Conservation (phyloP, 2,329 filamentous ascomycete genomes). For the Fusarium annulatum region DNA sequence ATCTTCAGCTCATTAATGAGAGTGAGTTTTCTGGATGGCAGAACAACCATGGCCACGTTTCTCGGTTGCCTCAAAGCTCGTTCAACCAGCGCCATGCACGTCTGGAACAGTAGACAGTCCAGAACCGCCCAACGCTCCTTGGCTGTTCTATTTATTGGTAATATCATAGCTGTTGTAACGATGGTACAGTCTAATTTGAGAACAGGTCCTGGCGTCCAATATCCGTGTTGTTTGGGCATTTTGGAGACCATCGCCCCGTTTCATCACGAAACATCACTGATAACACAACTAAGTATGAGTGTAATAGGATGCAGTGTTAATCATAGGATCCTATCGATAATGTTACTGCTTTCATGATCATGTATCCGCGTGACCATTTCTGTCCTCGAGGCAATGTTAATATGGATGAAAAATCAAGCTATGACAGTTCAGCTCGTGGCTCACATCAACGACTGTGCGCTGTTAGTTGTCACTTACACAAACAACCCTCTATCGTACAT, state of each 20-base stretch:
- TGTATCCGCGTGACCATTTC: background rate
- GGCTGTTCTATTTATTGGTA: background rate
- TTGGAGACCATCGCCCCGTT: constrained; percentile 5
- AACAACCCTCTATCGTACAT: background rate
- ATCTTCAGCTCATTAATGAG: background rate
- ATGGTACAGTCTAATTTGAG: background rate
- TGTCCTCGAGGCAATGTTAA: background rate
- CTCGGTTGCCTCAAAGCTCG: background rate
- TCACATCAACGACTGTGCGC: background rate
- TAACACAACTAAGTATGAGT: background rate
- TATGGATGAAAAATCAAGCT: background rate
- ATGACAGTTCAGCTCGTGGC: background rate
- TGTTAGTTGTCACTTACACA: background rate
- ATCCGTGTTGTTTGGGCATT: background rate
- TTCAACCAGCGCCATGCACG: background rate
- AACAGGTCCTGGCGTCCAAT: background rate
- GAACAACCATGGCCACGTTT: constrained; percentile 10
- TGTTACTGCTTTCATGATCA: background rate
- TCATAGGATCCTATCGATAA: background rate
- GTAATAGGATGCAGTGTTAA: background rate
- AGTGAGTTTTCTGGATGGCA: background rate
- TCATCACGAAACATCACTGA: constrained; percentile 10
- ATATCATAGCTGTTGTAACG: background rate
- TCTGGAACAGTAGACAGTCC: background rate
- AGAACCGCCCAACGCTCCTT: background rate